Conservation (phyloP, 129 eudicot species). For the Erigeron canadensis region DNA sequence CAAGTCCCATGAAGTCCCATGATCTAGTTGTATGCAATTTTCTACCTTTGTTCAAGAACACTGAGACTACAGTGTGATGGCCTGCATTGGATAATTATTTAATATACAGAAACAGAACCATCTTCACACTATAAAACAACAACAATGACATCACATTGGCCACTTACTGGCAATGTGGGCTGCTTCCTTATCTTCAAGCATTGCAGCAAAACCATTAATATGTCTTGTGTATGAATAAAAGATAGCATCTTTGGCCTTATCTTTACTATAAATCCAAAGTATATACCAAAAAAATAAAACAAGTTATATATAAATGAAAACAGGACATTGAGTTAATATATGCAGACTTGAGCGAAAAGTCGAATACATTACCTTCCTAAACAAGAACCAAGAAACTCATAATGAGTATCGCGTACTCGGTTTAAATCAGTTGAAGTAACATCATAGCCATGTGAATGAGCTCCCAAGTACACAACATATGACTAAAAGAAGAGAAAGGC, state of each 20-base stretch:
- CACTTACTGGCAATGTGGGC: conserved; percentile 63
- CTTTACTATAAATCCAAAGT: conserved; percentile 31
- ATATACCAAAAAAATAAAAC: not conserved
- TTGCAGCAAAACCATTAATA: conserved; percentile 97
- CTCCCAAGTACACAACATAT: conserved; percentile 87
- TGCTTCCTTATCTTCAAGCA: conserved; percentile 75
- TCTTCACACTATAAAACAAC: not conserved
- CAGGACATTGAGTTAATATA: not conserved
- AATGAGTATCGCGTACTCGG: conserved; percentile 60
- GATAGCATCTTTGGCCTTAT: conserved; percentile 79
- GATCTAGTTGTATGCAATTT: conserved; percentile 86
- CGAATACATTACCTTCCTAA: conserved; percentile 65
- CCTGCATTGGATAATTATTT: conserved; percentile 41
- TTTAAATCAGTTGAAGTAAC: conserved; percentile 48
- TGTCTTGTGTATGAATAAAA: conserved; percentile 86
- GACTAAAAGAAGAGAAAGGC: conserved; percentile 35
- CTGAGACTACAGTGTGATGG: conserved; percentile 77
- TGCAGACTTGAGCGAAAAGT: conserved; percentile 12
- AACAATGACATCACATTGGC: not conserved
- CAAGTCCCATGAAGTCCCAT: conserved; percentile 86
- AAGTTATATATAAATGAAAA: too few species aligned
- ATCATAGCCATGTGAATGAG: conserved; percentile 61
- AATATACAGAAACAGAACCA: not conserved
- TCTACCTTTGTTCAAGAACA: conserved; percentile 73
- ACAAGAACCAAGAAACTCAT: conserved; percentile 74